phyloP scores from a whole-genome alignment of 352 stramenopile species.

The Phytophthora palmivora region DNA sequence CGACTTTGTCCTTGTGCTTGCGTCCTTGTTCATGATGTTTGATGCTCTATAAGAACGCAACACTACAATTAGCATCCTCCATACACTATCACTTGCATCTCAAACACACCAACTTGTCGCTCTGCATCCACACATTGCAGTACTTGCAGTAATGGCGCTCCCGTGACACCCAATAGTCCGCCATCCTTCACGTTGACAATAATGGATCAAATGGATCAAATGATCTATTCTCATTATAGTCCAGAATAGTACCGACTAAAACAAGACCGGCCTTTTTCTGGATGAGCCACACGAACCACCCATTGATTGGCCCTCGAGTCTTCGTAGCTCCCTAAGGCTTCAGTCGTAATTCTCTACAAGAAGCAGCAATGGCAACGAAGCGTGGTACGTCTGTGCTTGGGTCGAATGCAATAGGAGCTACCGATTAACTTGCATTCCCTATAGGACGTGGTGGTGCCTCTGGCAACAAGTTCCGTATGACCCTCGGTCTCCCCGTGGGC shows the following conservation, averaged over 20 bases:
- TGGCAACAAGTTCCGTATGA: conserved; percentile 99
- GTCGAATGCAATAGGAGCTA: no score
- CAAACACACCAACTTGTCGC: conserved; percentile 68
- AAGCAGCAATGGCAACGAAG: conserved; percentile 85
- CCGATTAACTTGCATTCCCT: conserved; percentile 1
- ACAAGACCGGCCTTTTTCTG: background rate
- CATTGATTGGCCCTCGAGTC: conserved; percentile 41
- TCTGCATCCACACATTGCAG: conserved; percentile 90
- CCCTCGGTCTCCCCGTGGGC: conserved; percentile 97
- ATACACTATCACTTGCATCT: background rate
- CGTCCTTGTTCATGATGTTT: conserved; percentile 83
- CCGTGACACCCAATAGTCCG: conserved; percentile 70
- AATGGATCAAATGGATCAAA: no score
- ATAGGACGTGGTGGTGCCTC: conserved; percentile 95
- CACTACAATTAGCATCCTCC: background rate
- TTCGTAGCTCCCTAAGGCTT: background rate
- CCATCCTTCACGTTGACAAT: conserved; percentile 54
- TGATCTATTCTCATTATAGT: no score
- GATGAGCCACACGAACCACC: background rate
- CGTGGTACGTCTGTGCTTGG: conserved; percentile 59
- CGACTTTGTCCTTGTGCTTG: conserved; percentile 79
- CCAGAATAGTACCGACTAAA: background rate
- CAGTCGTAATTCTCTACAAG: conserved; percentile 89
- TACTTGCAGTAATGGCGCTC: conserved; percentile 89
- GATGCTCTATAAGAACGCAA: conserved; percentile 57